Evolutionary conservation across 2,329 filamentous ascomycete genomes (phyloP), one percentile per base, ranked within the genome.

Genomic region (Exophiala lecanii-corni): DNA sequence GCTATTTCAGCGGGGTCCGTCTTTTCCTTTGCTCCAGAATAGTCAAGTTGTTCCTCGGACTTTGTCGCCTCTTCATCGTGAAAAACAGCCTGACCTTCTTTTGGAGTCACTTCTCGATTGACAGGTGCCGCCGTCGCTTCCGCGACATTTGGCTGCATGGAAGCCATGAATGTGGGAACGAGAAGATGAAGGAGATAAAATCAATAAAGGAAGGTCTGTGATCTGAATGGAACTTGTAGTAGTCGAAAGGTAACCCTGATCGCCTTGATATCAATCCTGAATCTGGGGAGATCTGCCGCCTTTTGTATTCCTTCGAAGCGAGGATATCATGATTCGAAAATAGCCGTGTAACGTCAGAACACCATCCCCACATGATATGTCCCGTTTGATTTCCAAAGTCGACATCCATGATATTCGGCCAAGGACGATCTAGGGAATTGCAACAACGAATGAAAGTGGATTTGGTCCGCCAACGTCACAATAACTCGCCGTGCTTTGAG

Each of bases 21-120:
- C 55, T 68, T 68, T 41, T 60, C 59, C 19, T 59, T 53, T 3
- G 65, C 64, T 13, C 64, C 65, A 3, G 62, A 65, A 50, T 67
- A 67, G 43, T 68, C 64, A 12, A 49, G 45, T 30, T 55, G 33
- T n/a, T 39, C 41, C 9, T 25, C 17, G 18, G 33, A 15, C 34
- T 48, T 34, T 6, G 12, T 26, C 5, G 39, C 43, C 34, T 51
- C 50, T 16, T 53, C 33, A 25, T 38, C 39, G 21, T 48, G 13
- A 36, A 26, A 26, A 6, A 26, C 23, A 7, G 7, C 23, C 12
- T 26, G 23, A 26, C 7, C 7, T 26, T 26, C 23, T 26, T 26
- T 26, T 26, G 23, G 6, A 12, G 23, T 26, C 7, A 26, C 12
- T 12, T 26, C 23, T 26, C 12, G 6, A 12, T 6, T 26, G 23